Percentiles rank a stretch among this genome's conserved stretches.
phyloP scores from a whole-genome alignment of 768 basidiomycete species.

The Pulveroboletus sp. region DNA sequence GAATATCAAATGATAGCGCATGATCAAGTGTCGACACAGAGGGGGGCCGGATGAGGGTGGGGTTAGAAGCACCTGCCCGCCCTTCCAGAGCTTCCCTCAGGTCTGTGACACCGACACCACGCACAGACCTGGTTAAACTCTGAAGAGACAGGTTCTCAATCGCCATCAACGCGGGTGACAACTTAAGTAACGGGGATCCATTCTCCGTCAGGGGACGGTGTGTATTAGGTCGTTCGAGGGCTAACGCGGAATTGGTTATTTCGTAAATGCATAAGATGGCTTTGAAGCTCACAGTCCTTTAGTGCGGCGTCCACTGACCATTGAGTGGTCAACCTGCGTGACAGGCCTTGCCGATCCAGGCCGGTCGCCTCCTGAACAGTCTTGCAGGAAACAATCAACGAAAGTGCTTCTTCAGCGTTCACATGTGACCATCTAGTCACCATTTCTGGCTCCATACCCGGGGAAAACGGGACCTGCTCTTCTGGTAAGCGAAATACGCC shows the following conservation, averaged over 20 bases:
- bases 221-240: slow-evolving; percentile 48
- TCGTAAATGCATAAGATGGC: slow-evolving; percentile 10
- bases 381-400: slow-evolving; percentile 47
- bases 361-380: slow-evolving; percentile 61
- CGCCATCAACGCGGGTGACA: slow-evolving; percentile 85
- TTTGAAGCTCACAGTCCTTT: slow-evolving; percentile 57
- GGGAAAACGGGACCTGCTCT: slow-evolving; percentile 40
- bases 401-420: slow-evolving; percentile 50
- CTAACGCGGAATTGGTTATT: slow-evolving; percentile 30
- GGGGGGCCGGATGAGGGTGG: slow-evolving; percentile 59
- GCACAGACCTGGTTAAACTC: slow-evolving; percentile 71
- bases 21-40: slow-evolving; percentile 79
- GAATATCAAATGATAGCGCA: slow-evolving; percentile 43
- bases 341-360: slow-evolving; percentile 51
- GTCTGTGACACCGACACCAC: slow-evolving; percentile 83
- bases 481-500: slow-evolving; percentile 43
- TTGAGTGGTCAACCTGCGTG: slow-evolving; percentile 46
- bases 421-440: slow-evolving; percentile 36
- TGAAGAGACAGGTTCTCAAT: slow-evolving; percentile 87
- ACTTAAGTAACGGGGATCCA: slow-evolving; percentile 68
- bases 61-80: slow-evolving; percentile 76
- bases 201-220: slow-evolving; percentile 67
- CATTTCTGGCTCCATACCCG: slow-evolving; percentile 19
- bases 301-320: slow-evolving; percentile 80
- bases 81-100: slow-evolving; percentile 87